Evolutionary conservation across 495 filamentous ascomycete genomes (phyloP).

Genomic region (Pyronema omphalodes): DNA sequence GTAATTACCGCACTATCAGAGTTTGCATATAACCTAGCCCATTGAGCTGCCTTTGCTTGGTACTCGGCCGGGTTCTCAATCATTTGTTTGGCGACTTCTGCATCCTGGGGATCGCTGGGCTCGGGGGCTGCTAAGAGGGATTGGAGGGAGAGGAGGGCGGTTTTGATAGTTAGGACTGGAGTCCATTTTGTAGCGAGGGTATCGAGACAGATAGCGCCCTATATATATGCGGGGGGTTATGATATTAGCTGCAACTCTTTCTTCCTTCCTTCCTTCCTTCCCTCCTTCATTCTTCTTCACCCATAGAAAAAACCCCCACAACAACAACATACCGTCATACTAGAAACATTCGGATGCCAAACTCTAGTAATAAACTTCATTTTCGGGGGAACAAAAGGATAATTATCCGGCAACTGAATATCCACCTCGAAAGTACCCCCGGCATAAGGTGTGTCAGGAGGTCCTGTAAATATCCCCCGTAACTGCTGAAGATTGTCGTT

Average conservation of each 20-base stretch:
- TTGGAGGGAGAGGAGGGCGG: slow-evolving; percentile 78
- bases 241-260: too few relatives aligned
- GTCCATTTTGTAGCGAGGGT: slow-evolving; percentile 83
- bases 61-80: slow-evolving; percentile 61
- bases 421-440: slow-evolving; percentile 70
- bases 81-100: slow-evolving; percentile 86
- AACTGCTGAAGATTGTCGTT: slow-evolving; percentile 62
- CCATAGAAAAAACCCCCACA: too few relatives aligned
- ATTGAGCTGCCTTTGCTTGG: slow-evolving; percentile 66
- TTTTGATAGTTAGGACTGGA: slow-evolving; percentile 89
- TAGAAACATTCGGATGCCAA: slow-evolving; percentile 96
- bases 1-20: slow-evolving; percentile 27
- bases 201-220: slow-evolving; percentile 97
- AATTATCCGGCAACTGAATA: slow-evolving; percentile 71
- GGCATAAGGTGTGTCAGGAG: slow-evolving; percentile 86
- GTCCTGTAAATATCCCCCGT: slow-evolving; percentile 65
- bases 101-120: slow-evolving; percentile 92
- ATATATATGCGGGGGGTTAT: too few relatives aligned
- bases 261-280: too few relatives aligned
- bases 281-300: not conserved
- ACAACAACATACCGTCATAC: slow-evolving; percentile 56
- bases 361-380: slow-evolving; percentile 93
- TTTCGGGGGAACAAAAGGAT: slow-evolving; percentile 78
- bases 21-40: slow-evolving; percentile 68
- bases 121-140: slow-evolving; percentile 85